Base-by-base conservation (phyloP, 129 eudicot genomes). In the Tagetes patula region DNA sequence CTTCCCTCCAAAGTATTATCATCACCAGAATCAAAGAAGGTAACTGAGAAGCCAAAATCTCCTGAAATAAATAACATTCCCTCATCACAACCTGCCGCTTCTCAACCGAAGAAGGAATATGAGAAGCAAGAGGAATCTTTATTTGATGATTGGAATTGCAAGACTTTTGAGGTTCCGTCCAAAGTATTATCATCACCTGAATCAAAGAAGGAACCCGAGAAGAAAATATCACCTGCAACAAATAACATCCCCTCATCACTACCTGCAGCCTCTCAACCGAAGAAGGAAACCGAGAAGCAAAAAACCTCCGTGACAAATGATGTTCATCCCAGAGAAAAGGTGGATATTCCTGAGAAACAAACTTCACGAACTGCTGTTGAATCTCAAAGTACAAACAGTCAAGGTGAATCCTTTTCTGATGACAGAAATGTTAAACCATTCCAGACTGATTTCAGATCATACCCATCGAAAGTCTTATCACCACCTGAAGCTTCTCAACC, bases 81-180 rank as follows among this genome's bases (percentile, higher is more conserved):
- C 27, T 20, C 27, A 20, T 20, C 27, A 20, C 27, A 20, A 20
- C 27, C 27, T 20, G 27, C 27, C 27, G 27, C 27, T 20, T 20
- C 27, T 20, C 27, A 20, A 20, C 27, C 27, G 27, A 20, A 20
- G 27, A 20, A 20, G 27, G 27, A 20, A 20, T 20, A 20, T 20
- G 27, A 20, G 27, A 50, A 62, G 64, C 63, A 75, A 75, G 83
- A 75, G 68, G 82, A 72, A 70, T 73, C 81, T 13, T 75, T 81
- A 71, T 55, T 74, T 33, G 72, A 55, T 36, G 95, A 85, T 67
- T 71, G 45, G 62, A 69, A 46, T 6, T 77, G 33, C 56, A 76
- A 73, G 59, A 40, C 47, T 14, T 47, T 42, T 52, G 82, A 83
- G 40, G 60, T 47, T 53, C 65, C 81, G 70, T 65, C 83, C 33